Percentiles rank a stretch among this genome's conserved stretches.
Evolutionary conservation across 768 basidiomycete genomes (phyloP).

Genomic region (Phanerochaete sordida): DNA sequence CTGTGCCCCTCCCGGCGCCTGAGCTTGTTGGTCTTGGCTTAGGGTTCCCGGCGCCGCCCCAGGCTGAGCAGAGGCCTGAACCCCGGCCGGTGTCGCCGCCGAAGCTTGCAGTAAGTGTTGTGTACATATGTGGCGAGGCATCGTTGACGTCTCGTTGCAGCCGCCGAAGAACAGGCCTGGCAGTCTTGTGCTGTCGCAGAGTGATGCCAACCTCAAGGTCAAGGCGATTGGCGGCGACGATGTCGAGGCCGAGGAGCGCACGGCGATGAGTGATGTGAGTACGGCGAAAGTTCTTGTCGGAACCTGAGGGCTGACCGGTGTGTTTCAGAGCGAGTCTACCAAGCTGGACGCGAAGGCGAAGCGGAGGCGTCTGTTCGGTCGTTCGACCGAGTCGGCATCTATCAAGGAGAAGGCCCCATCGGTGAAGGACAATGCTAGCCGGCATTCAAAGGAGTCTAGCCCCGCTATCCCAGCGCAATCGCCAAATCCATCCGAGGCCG

Average conservation of each 20-base stretch:
- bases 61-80: not conserved
- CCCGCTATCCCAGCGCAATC: conserved; percentile 19
- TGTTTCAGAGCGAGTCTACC: conserved; percentile 47
- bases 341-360: conserved; percentile 34
- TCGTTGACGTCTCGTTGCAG: conserved; percentile 1
- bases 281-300: not conserved
- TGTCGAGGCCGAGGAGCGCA: conserved; percentile 46
- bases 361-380: conserved; percentile 60
- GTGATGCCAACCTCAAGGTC: conserved; percentile 52
- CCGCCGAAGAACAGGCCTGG: conserved; percentile 44
- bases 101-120: conserved; percentile 1
- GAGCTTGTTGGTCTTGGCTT: conserved; percentile 28
- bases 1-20: not conserved
- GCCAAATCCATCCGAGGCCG: conserved; percentile 14
- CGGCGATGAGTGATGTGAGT: conserved; percentile 67
- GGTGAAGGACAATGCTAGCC: conserved; percentile 23
- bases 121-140: not conserved
- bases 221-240: conserved; percentile 33
- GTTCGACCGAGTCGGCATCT: conserved; percentile 39
- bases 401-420: conserved; percentile 27
- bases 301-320: not conserved
- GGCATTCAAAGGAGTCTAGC: conserved; percentile 22
- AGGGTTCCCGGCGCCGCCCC: conserved; percentile 19
- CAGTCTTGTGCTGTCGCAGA: conserved; percentile 55
- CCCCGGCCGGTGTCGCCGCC: conserved; percentile 1